Evolutionary conservation across 2,329 filamentous ascomycete species (phyloP), one percentile per base, ranked within the genome.

Genomic region (Cladorrhinum sp.): DNA sequence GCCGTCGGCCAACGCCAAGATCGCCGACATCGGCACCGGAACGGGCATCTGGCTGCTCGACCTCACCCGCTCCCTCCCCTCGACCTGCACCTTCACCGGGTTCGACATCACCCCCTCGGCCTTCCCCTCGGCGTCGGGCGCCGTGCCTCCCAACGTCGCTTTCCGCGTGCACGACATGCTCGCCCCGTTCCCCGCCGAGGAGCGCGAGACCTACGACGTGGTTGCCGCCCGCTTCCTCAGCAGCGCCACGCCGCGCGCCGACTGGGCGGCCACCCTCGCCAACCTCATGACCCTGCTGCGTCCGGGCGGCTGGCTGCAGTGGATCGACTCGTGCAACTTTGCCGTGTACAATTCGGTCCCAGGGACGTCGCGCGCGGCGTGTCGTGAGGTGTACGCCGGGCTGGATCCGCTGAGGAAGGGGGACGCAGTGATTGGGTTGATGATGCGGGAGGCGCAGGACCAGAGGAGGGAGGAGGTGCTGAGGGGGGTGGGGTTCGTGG

Each of bases 1-100:
- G 69, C 71, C 16, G 65, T 68, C 5, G 64, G 65, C 26, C 68
- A 69, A 16, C 42, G 42, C 42, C 14, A 46, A 46, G 42, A 46
- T 23, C 68, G 71, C 58, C 20, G 53, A 55, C 20, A 48, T 58
- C 20, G 46, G 42, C 20, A 50, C 56, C 3, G 56, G 56, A 9
- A 58, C 56, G 5, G 56, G 56, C 14, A 58, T 58, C 28, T 58
- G 56, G 56, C 30, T 58, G 12, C 33, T 42, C 20, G 56, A 58
- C 14, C 24, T 52, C 6, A 2, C 56, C 16, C 46, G 48, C 9
- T 33, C 26, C 26, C 10, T 58, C 2, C 48, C 56, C 3, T 21
- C 46, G 12, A 33, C 39, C n/a, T 36, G 42, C 9, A 16, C 20
- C 6, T 26, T 58, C 18, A 51, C 46, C 14, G 56, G 56, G 3